Conservation (phyloP, 805 yeast genomes). For the Kodamaea fukazawae region DNA sequence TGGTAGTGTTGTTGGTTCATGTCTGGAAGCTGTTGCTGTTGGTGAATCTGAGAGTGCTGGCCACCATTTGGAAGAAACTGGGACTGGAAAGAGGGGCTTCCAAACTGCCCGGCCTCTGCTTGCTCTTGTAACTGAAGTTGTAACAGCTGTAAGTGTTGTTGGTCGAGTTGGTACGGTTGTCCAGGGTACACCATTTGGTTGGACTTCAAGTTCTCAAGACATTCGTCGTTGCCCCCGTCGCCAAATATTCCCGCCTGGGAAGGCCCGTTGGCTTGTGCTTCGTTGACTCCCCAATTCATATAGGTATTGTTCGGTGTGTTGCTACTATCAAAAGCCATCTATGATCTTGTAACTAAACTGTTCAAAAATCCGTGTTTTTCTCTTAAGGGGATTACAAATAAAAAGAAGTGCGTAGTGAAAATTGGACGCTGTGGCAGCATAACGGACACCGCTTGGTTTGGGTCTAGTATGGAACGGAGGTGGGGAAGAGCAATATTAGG, state of each 20-base stretch:
- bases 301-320: not conserved
- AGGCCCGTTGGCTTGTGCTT: not conserved
- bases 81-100: too few species aligned
- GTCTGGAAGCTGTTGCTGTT: not conserved
- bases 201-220: not conserved
- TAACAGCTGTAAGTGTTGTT: constrained; percentile 4
- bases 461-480: too few species aligned
- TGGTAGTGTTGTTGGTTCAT: not conserved
- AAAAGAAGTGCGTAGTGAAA: too few species aligned
- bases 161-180: constrained; percentile 2
- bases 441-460: too few species aligned
- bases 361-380: too few species aligned
- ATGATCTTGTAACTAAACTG: too few species aligned
- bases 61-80: too few species aligned
- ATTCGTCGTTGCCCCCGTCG: not conserved
- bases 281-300: constrained; percentile 3
- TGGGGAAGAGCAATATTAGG: too few species aligned
- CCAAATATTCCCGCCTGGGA: not conserved
- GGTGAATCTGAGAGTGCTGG: not conserved
- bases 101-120: too few species aligned
- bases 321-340: constrained; percentile 1
- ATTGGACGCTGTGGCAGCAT: too few species aligned
- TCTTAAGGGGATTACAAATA: too few species aligned
- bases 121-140: constrained; percentile 3
- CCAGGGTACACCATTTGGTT: not conserved